Base-by-base conservation (phyloP, 2,329 filamentous ascomycete genomes). In the Sarocladiaceae sp. region DNA sequence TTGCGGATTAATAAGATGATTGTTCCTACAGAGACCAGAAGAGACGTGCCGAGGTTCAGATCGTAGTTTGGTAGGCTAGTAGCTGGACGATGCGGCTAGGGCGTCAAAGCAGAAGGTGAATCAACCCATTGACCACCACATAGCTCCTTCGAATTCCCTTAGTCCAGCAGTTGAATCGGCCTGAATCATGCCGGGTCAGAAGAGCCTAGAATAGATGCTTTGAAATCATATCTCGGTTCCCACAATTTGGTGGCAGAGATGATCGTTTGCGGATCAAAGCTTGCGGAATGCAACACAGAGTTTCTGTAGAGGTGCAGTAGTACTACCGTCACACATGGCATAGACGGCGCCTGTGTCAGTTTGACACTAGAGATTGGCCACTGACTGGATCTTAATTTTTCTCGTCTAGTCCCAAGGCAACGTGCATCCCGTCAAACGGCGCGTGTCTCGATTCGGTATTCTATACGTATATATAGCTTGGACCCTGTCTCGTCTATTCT, bases 401-500 rank as follows among this genome's bases (percentile, higher is more conserved):
- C n/a, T n/a, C n/a, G n/a, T n/a, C n/a, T n/a, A n/a, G n/a, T n/a
- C n/a, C n/a, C n/a, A n/a, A n/a, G n/a, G n/a, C n/a, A n/a, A n/a
- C n/a, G n/a, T n/a, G n/a, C n/a, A n/a, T n/a, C n/a, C n/a, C n/a
- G n/a, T n/a, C n/a, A n/a, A n/a, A n/a, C n/a, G n/a, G n/a, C 18
- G 35, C n/a, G 18, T 37, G 35, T 17, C 11, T 10, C n/a, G 6
- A 37, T 37, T 37, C 35, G 11, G 18, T 37, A 12, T 26, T n/a
- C 20, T 44, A 44, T 28, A 25, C 7, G 20, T 37, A 37, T 50
- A 50, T 50, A 50, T 37, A 36, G 3, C 47, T 50, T 37, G 4
- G 29, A 23, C 10, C 23, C 18, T 18, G 6, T 26, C 33, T 3
- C 18, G 81, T n/a, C n/a, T n/a, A 88, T 69, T 70, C 79, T 3